A percentile compares a stretch with the other conserved stretches of the same genome.
These are phyloP conservation scores for Ophiobolus disseminans DNA, from an alignment of 2,329 filamentous ascomycete species.

Conservation along the genomic window DNA sequence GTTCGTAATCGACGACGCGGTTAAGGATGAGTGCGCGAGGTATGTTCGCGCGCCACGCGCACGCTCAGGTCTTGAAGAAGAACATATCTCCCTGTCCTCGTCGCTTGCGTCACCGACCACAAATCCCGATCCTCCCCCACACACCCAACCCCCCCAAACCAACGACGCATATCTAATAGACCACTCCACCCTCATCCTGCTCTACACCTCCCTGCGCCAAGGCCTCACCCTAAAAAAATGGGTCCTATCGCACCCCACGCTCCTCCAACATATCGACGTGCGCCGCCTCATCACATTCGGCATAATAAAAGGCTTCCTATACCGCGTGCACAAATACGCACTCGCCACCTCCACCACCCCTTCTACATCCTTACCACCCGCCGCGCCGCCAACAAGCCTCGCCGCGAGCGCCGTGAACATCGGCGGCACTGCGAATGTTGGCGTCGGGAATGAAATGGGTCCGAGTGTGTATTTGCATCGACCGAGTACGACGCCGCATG, in stretches of 20 bases:
- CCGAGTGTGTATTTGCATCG: too few species aligned
- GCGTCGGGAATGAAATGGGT: too few species aligned
- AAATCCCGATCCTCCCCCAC: slow-evolving; percentile 4
- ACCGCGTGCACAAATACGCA: slow-evolving; percentile 90
- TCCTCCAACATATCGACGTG: slow-evolving; percentile 81
- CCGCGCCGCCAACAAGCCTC: slow-evolving; percentile 36
- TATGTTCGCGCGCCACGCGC: slow-evolving; percentile 68
- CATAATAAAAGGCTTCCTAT: slow-evolving; percentile 92
- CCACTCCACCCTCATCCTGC: slow-evolving; percentile 67
- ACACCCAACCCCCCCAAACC: slow-evolving; percentile 12
- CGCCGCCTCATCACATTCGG: slow-evolving; percentile 94
- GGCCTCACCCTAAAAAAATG: slow-evolving; percentile 87
- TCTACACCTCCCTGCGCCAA: slow-evolving; percentile 85
- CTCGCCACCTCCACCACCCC: slow-evolving; percentile 60
- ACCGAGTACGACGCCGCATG: too few species aligned
- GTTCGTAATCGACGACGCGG: slow-evolving; percentile 76
- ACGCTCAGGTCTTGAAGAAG: slow-evolving; percentile 27
- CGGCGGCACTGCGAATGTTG: slow-evolving; percentile 17
- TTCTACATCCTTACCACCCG: slow-evolving; percentile 24
- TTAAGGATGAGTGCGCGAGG: slow-evolving; percentile 85
- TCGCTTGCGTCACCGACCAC: slow-evolving; percentile 22
- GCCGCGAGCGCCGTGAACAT: slow-evolving; percentile 28
- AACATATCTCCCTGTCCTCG: slow-evolving; percentile 32
- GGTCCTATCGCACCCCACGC: slow-evolving; percentile 76
- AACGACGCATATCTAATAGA: slow-evolving; percentile 29